phyloP scores from a whole-genome alignment of 1,139 yeast genomes.

The Taiozyma onychis region DNA sequence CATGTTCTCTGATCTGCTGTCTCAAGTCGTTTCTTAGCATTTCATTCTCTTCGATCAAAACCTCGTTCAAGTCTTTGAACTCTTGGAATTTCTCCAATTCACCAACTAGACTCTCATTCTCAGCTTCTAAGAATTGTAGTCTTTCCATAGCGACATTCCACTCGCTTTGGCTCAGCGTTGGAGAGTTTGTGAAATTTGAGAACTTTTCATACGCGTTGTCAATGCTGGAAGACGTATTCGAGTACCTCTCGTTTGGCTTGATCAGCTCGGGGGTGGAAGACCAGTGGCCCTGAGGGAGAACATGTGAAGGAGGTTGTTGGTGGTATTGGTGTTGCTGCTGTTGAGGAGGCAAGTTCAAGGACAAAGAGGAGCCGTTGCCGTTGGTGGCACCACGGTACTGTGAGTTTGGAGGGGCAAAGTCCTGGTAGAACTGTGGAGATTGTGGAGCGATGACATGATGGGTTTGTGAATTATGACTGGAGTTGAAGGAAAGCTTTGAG shows the following conservation, averaged over 20 bases:
- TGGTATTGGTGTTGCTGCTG: neutral
- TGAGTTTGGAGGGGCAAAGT: neutral
- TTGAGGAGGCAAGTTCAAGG: neutral
- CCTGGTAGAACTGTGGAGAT: neutral
- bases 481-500: neutral
- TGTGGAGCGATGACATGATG: neutral
- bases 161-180: conserved; percentile 1
- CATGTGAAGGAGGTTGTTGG: conserved; percentile 1
- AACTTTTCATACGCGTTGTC: neutral
- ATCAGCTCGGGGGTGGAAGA: neutral
- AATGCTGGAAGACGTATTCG: neutral
- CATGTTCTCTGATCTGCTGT: neutral
- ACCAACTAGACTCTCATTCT: conserved; percentile 2
- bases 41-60: conserved; percentile 11
- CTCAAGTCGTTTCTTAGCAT: conserved; percentile 4
- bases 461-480: neutral
- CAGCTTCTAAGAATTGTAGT: conserved; percentile 9
- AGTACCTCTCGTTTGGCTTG: neutral
- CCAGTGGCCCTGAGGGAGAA: conserved; percentile 6
- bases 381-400: neutral
- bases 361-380: neutral
- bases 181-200: neutral
- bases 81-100: conserved; percentile 5
- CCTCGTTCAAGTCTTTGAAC: conserved; percentile 8
- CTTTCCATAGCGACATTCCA: conserved; percentile 1